Evolutionary conservation across 2,329 filamentous ascomycete genomes (phyloP), one percentile per base, ranked within the genome.

Genomic region (Bipolaris gigantea): DNA sequence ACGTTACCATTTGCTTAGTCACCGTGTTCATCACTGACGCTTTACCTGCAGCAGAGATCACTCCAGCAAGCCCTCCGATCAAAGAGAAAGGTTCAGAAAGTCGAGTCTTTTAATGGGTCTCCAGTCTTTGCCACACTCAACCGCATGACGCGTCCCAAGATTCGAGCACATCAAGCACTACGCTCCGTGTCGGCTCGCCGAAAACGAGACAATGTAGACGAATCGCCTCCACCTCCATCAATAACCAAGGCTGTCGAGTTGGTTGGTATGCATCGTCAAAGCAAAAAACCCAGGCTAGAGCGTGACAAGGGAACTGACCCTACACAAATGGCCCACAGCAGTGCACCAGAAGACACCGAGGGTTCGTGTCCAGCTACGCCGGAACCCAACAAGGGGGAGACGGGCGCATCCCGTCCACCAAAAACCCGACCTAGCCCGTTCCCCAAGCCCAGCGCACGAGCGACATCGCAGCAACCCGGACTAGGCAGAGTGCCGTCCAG

Each of bases 241-340:
- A 79, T 83, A 54, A 76, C 78, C 32, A 83, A 85, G 65, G 79
- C 79, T 49, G 80, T 77, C 42, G 80, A 81, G 70, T 73, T 77
- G 51, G 78, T 75, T 36, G 77, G 76, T 57, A 62, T 80, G 48
- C 76, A 81, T 47, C 78, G 81, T 44, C 79, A 80, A 58, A 76
- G 75, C 49, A 80, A 81, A 60, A 79, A 80, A 65, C 79, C 79
- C 48, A 77, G 80, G 27, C 59, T 62, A 47, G 68, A 63, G 35
- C 64, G 66, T 10, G 64, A 63, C 5, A 63, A 63, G 45, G 49
- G 47, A 8, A 43, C 42, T 66, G 66, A 57, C 27, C 48, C 49
- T 25, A 48, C 55, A n/a, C 58, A 54, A 23, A 32, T 57, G 18
- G 56, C 59, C 44, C 57, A 59, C n/a, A 63, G 63, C 25, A 61